Evolutionary conservation across 1,139 yeast species (phyloP), one percentile per base, ranked within the genome.

Genomic region (Candida freyschussii): DNA sequence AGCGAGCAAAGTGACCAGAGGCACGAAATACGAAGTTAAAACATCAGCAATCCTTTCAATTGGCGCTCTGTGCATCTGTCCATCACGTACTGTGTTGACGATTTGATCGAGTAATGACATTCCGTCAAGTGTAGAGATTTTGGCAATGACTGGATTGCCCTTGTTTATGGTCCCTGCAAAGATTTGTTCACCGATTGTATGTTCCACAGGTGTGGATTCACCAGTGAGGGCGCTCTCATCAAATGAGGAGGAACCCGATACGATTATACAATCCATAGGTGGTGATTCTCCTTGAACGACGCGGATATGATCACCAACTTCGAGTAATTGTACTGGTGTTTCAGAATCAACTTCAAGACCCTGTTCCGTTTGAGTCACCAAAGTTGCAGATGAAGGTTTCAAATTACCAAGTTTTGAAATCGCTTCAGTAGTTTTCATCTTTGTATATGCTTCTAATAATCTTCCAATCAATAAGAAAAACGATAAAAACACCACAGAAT

Each of bases 201-300:
- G 78, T 15, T 57, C 57, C 5, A 74, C 71, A 13, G 49, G 71
- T 11, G 57, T 55, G 0, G 80, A 72, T 52, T 82, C 94, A 20
- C 94, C 94, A 0, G 93, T 82, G 13, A 83, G 62, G 15, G 89
- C 84, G 26, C 86, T 74, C 50, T 82, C 93, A 48, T 83, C 85
- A 55, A 83, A 79, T 24, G 72, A 72, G 0, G 82, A 56, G 2
- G 55, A 47, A 2, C 86, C 85, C 9, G 67, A 63, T n/a, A 70
- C 57, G 14, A 82, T 62, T 2, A 77, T 70, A 43, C 84, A 76
- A 51, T 82, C 93, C 4, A 76, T 73, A 2, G 89, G 79, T 2
- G 86, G 85, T 0, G 85, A 72, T 48, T 75, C 81, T 2, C 93
- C 93, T 0, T 84, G 70, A 3, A 69, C 56, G 13, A 82, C 63